Evolutionary conservation across 192 early-diverging fungal genomes (phyloP), one percentile per base, ranked within the genome.

Genomic region (Coemansia sp.): DNA sequence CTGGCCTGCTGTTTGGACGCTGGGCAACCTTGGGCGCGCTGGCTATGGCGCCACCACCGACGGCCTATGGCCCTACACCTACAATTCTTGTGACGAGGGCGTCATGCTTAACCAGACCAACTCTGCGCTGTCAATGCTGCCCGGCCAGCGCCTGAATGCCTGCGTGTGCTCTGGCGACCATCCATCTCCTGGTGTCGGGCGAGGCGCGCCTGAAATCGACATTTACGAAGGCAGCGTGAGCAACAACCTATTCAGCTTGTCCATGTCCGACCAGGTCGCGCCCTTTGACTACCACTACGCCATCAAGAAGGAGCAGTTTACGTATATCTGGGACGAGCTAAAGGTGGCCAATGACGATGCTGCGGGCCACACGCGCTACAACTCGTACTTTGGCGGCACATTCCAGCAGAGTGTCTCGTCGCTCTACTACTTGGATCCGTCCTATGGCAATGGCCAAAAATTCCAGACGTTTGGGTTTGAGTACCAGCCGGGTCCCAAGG

Each of bases 11-110:
- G 77, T 83, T 6, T 87, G 85, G 82, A 78, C 84, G 6, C 66
- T 87, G 33, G 86, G 86, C 10, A 87, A 87, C 61, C 78, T 87
- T 14, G 86, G 76, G 3, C 85, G 86, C 13, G 82, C 84, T 4
- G 86, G 85, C 16, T 85, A 85, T 53, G 81, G 79, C 21, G 85
- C 85, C 2, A 83, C 82, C 26, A 87, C 85, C 43, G 86, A 85
- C 42, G 85, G 86, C 0, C 64, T 82, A 41, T 86, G 84, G 79
- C 85, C 86, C 10, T 87, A 78, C 64, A 78, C 85, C 1, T 82
- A 83, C 52, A 73, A 77, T 70, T 39, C 67, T 25, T 87, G 84
- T 67, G 83, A 84, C 59, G 76, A 73, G 47, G 85, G 85, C 20
- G 85, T 83, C 10, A 63, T 84, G 60, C 66, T 75, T 25, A 86